phyloP scores from a whole-genome alignment of 768 basidiomycete species.

The Suillus placidus region DNA sequence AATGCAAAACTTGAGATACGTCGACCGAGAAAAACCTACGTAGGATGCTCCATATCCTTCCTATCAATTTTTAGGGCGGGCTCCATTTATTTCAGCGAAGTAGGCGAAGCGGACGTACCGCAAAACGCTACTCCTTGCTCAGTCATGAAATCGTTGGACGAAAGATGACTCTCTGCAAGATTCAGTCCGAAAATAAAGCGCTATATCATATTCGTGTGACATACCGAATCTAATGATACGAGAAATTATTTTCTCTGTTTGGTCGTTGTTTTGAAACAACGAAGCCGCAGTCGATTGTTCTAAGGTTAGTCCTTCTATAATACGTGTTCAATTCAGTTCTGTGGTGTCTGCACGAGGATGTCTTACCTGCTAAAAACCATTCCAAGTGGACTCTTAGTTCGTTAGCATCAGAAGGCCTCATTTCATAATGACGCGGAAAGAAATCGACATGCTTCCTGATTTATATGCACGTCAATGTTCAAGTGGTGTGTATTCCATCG shows the following conservation, averaged over 20 bases:
- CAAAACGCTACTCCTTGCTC: not conserved
- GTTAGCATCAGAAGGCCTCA: not conserved
- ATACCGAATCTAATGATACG: not conserved
- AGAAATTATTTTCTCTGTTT: not conserved
- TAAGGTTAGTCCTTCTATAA: not conserved
- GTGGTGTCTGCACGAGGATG: not conserved
- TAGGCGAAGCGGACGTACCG: not conserved
- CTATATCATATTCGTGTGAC: not conserved
- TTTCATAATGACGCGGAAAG: not conserved
- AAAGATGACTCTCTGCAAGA: not conserved
- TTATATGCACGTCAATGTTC: not conserved
- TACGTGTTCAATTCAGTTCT: not conserved
- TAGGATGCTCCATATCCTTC: not conserved
- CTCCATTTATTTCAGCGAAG: not conserved
- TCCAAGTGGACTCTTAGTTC: not conserved
- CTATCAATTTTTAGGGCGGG: not conserved
- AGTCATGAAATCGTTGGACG: not conserved
- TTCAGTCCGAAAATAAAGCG: not conserved
- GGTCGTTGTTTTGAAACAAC: not conserved
- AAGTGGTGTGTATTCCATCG: not conserved
- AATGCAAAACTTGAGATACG: not conserved
- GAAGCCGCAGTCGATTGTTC: not conserved
- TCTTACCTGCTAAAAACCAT: not conserved
- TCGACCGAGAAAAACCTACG: not conserved
- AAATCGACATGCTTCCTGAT: not conserved